Evolutionary conservation across 2,329 filamentous ascomycete species (phyloP).

Genomic region (Didymella glomerata): DNA sequence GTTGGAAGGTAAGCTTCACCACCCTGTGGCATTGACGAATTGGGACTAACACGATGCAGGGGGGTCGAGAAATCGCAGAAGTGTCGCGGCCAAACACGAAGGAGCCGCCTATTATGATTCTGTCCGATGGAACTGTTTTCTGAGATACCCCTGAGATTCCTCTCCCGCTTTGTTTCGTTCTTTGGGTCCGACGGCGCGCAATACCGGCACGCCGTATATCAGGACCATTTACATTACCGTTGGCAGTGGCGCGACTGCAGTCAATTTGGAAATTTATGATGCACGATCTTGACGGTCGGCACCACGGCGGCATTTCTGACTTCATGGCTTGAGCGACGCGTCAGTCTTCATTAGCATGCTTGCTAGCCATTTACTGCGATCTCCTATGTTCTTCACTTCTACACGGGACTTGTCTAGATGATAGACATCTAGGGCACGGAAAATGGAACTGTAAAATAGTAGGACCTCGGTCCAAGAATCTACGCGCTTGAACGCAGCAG

Average conservation of each 20-base stretch:
- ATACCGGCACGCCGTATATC: constrained; percentile 28
- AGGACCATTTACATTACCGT: constrained; percentile 15
- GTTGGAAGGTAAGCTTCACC: constrained; percentile 82
- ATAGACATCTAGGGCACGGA: constrained; percentile 19
- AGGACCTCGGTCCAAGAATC: constrained; percentile 13
- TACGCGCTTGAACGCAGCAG: constrained; percentile 10
- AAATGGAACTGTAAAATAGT: constrained; percentile 24
- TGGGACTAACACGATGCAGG: constrained; percentile 57
- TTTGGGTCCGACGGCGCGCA: constrained; percentile 23
- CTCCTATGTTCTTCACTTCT: constrained; percentile 22
- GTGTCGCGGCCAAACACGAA: constrained; percentile 95
- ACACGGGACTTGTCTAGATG: constrained; percentile 17
- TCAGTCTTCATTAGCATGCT: constrained; percentile 15
- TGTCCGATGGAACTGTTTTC: constrained; percentile 96
- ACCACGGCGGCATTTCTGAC: constrained; percentile 31
- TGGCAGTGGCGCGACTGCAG: constrained; percentile 28
- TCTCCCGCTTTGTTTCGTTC: constrained; percentile 39
- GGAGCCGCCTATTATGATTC: constrained; percentile 93
- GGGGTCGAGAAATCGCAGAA: constrained; percentile 93
- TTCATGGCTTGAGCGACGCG: constrained; percentile 27
- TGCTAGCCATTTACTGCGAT: constrained; percentile 14
- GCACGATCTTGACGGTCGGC: constrained; percentile 41
- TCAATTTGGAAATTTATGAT: constrained; percentile 33
- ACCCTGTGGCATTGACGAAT: neutral
- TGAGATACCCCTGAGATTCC: constrained; percentile 61